Conservation (phyloP, 805 yeast genomes). For the Candida sonorensis region DNA sequence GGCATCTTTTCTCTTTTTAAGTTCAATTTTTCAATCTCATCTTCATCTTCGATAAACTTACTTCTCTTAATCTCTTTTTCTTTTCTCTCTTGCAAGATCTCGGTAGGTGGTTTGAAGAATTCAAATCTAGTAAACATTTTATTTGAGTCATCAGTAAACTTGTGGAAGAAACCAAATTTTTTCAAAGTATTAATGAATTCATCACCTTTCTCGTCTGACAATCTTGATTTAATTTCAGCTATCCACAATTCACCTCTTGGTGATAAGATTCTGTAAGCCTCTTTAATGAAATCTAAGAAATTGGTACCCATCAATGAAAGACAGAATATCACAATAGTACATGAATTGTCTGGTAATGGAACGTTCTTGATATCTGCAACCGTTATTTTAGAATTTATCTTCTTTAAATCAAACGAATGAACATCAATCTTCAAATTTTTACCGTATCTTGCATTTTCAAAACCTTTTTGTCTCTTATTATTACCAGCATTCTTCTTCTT, state of each 20-base stretch:
- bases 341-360: slow-evolving; percentile 73
- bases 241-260: slow-evolving; percentile 97
- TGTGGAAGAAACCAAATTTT: slow-evolving; percentile 78
- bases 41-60: slow-evolving; percentile 65
- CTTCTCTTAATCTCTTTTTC: slow-evolving; percentile 56
- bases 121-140: slow-evolving; percentile 95
- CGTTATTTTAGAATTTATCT: slow-evolving; percentile 81
- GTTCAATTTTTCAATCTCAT: slow-evolving; percentile 50
- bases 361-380: slow-evolving; percentile 95
- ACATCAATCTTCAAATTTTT: slow-evolving; percentile 49
- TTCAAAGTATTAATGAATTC: slow-evolving; percentile 78
- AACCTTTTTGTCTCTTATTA: slow-evolving; percentile 26
- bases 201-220: slow-evolving; percentile 66
- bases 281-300: slow-evolving; percentile 83
- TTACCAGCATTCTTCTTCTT: slow-evolving; percentile 15
- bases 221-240: slow-evolving; percentile 92
- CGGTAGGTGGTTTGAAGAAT: slow-evolving; percentile 79
- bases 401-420: slow-evolving; percentile 87
- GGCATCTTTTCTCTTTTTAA: slow-evolving; percentile 46
- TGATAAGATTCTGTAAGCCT: slow-evolving; percentile 78
- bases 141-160: slow-evolving; percentile 77
- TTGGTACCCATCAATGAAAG: slow-evolving; percentile 97
- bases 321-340: slow-evolving; percentile 88
- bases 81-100: slow-evolving; percentile 54
- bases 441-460: slow-evolving; percentile 7